Conservation (phyloP, 805 yeast genomes). For the Metschnikowia arizonensis region DNA sequence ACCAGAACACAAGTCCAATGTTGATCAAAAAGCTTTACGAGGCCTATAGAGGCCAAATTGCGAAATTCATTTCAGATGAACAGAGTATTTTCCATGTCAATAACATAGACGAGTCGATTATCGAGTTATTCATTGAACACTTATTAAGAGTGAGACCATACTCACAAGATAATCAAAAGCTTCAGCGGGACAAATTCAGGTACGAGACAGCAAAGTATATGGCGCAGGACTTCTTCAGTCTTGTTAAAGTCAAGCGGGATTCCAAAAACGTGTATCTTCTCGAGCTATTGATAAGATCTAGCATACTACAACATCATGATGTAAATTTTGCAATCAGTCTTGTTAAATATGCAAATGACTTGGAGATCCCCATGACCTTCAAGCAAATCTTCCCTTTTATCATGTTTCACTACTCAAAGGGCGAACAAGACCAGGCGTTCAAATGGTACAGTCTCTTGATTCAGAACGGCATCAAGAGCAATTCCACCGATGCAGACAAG, state of each 20-base stretch:
- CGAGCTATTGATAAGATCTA: constrained; percentile 30
- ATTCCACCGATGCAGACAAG: constrained; percentile 25
- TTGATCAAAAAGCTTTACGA: constrained; percentile 22
- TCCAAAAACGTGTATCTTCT: constrained; percentile 22
- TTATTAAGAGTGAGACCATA: constrained; percentile 23
- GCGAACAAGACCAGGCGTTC: constrained; percentile 30
- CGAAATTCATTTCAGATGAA: background rate
- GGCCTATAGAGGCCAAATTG: constrained; percentile 17
- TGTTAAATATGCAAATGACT: constrained; percentile 23
- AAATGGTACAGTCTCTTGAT: constrained; percentile 36
- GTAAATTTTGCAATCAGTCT: constrained; percentile 30
- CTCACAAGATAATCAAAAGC: constrained; percentile 15
- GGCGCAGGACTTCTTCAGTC: constrained; percentile 20
- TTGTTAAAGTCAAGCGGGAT: constrained; percentile 12
- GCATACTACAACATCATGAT: constrained; percentile 32
- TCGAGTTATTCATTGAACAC: constrained; percentile 24
- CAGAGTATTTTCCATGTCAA: constrained; percentile 12
- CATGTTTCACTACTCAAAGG: constrained; percentile 29
- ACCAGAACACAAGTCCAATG: constrained; percentile 15
- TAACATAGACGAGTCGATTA: constrained; percentile 18
- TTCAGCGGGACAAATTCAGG: constrained; percentile 12
- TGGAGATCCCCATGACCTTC: constrained; percentile 33
- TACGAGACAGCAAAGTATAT: constrained; percentile 27
- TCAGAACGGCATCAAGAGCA: constrained; percentile 29
- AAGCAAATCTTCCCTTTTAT: constrained; percentile 39